Base-by-base conservation (phyloP, 2,329 filamentous ascomycete genomes). In the Exophiala sideris region DNA sequence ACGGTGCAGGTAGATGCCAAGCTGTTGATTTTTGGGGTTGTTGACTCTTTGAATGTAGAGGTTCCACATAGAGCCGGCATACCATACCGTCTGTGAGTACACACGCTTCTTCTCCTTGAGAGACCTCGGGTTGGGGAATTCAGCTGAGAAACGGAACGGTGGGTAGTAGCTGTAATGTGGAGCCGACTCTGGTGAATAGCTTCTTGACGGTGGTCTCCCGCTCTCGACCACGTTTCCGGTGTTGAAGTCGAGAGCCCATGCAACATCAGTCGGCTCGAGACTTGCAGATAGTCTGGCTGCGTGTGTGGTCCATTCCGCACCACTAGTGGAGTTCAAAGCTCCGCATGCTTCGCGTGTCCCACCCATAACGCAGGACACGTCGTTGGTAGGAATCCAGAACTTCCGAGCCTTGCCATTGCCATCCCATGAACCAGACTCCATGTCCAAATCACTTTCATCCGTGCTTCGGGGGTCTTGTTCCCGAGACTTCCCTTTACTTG, bases 21-120 rank as follows among this genome's bases (percentile, higher is more conserved):
- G 71, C 61, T 83, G 80, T 9, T 79, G 77, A 49, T 75, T 79
- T 59, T 81, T 80, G 1, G 74, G 72, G 0, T 76, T 79, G 7
- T 77, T 74, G 2, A 82, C 77, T 56, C 82, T 81, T 61, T 83
- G 80, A 9, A 83, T 81, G 64, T 83, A 83, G n/a, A 83, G 78
- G 59, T 83, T 83, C 80, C 80, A 83, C 12, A 81, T 67, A 14
- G 74, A 78, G 2, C 80, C 80, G 3, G 79, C 79, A 56, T 83
- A 83, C 62, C 80, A 82, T 4, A 83, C 78, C 2, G 80, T 83
- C 32, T 79, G 74, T 9, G 76, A 80, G 64, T 83, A 83, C 7
- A 82, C 77, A 0, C 80, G 71, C 64, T 82, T 82, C 68, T 79
- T 81, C 63, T 82, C 80, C 54, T 82, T 82, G 20, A 83, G 68